These are phyloP conservation scores for Mycena filopes DNA, from an alignment of 768 basidiomycete genomes.

Conservation along the genomic window DNA sequence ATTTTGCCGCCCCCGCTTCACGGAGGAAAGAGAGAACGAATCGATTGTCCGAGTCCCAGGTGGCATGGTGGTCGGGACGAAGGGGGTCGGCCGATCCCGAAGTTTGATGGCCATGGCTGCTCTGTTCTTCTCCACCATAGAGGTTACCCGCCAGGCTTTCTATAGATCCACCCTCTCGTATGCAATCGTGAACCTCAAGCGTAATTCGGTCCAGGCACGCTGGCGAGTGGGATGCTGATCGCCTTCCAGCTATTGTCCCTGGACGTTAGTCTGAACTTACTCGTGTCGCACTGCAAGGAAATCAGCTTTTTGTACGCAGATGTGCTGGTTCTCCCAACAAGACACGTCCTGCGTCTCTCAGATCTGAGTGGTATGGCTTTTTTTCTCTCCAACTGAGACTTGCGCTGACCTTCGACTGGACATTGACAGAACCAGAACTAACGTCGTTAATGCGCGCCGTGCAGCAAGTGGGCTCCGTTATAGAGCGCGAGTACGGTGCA, in stretches of 20 bases:
- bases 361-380: conserved; percentile 59
- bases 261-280: conserved; percentile 26
- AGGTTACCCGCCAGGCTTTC: conserved; percentile 82
- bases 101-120: conserved; percentile 36
- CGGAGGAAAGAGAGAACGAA: too few species aligned
- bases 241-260: conserved; percentile 22
- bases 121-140: conserved; percentile 81
- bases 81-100: too few species aligned
- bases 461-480: conserved; percentile 78
- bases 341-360: conserved; percentile 64
- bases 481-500: conserved; percentile 86
- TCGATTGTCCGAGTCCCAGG: too few species aligned
- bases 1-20: too few species aligned
- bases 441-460: conserved; percentile 84
- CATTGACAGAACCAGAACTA: conserved; percentile 66
- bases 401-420: not conserved
- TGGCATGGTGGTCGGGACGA: too few species aligned
- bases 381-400: not conserved
- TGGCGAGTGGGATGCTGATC: not conserved
- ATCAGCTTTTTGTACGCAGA: conserved; percentile 47
- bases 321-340: conserved; percentile 69
- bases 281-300: not conserved
- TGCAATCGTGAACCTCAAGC: conserved; percentile 95
- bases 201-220: conserved; percentile 60
- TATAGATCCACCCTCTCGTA: conserved; percentile 74